Conservation (phyloP, 2,329 filamentous ascomycete genomes). For the Metarhizium brunneum region DNA sequence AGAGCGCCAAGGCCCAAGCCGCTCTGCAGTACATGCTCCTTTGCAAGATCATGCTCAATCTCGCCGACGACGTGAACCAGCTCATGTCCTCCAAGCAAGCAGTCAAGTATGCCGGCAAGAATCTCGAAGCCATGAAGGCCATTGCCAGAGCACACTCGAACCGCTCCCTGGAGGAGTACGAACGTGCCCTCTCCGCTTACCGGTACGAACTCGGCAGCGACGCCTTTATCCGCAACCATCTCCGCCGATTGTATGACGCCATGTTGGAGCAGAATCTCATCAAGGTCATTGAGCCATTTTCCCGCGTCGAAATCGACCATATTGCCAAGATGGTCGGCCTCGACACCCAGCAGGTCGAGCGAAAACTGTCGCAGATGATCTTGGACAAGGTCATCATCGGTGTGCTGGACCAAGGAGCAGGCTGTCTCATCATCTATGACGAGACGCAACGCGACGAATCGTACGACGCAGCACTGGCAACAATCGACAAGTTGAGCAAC, state of each 20-base stretch:
- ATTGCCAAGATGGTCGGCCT: conserved; percentile 96
- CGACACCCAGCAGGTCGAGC: conserved; percentile 92
- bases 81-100: conserved; percentile 95
- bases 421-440: conserved; percentile 93
- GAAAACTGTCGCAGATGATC: conserved; percentile 99
- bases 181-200: conserved; percentile 82
- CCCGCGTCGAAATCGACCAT: conserved; percentile 90
- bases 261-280: conserved; percentile 99
- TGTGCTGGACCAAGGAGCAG: conserved; percentile 93
- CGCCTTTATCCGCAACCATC: conserved; percentile 92
- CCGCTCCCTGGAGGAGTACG: conserved; percentile 93
- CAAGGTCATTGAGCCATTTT: conserved; percentile 99
- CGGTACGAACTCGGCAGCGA: conserved; percentile 90
- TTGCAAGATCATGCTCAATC: conserved; percentile 99
- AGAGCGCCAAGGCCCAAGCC: conserved; percentile 81
- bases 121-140: conserved; percentile 97
- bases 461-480: conserved; percentile 88
- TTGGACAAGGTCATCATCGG: conserved; percentile 98
- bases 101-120: conserved; percentile 89
- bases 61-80: conserved; percentile 89
- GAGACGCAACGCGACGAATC: conserved; percentile 88
- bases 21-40: conserved; percentile 98
- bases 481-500: conserved; percentile 92
- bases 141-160: conserved; percentile 93
- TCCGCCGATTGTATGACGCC: conserved; percentile 90